Evolutionary conservation across 371 early-diverging fungal genomes (phyloP), one percentile per base, ranked within the genome.

Genomic region (Mortierella polycephala): DNA sequence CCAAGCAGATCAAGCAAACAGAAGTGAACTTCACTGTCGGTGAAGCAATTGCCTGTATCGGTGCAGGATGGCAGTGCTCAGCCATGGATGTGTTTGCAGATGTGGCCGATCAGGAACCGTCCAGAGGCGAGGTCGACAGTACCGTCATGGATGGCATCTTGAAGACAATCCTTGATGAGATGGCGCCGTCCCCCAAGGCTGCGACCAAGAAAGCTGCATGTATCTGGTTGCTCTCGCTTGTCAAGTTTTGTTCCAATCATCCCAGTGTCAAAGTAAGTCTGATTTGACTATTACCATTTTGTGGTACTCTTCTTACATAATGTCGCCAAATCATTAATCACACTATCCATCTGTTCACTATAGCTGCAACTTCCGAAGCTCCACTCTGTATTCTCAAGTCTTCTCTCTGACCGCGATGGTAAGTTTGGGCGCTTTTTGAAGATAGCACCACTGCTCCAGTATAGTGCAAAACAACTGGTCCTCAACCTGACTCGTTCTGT

Each of bases 11-110:
- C 41, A 96, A 96, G 66, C 91, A 95, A 52, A 86, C 93, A 0
- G 97, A 97, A 53, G 79, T 94, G 23, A 91, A 92, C 65, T 95
- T 97, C 76, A 89, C 92, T 5, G 84, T 92, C 42, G 97, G 96
- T 20, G 96, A 95, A 66, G 90, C 96, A 0, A 75, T 93, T 70
- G 89, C 93, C 0, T 83, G 86, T 1, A 67, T 90, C 12, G 84
- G 90, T 3, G 90, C 87, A 57, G 93, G 96, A 3, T 96, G 94
- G 86, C 64, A 84, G 9, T 91, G 95, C 8, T 81, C 88, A 7
- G 84, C 89, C 30, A 88, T 95, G 85, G 68, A 81, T 66, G 56
- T 62, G 7, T 74, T 75, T 57, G 72, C 80, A 10, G 83, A 83
- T 56, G 60, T 79, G 18, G 79, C 79, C 3, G 79, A 79, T 42